Percentiles rank a stretch among this genome's conserved stretches.
Conservation (phyloP, 495 filamentous ascomycete species). For the Penicillium coffeae region DNA sequence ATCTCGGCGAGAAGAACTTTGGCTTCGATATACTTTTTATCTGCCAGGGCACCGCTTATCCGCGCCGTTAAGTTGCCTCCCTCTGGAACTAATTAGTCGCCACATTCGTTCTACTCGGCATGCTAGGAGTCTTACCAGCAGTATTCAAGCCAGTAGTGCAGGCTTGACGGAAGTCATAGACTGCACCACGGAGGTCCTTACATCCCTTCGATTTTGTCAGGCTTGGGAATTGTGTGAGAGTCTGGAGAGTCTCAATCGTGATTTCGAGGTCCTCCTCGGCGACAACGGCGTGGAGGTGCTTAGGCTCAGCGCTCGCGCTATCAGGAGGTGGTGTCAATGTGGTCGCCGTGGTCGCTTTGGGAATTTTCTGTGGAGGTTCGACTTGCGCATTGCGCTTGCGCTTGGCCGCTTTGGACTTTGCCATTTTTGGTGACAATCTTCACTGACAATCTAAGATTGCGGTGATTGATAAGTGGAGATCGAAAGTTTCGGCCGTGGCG, state of each 20-base stretch:
- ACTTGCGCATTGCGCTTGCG: slow-evolving; percentile 37
- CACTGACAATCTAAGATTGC: not conserved
- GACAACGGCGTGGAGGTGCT: slow-evolving; percentile 30
- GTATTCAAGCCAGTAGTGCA: slow-evolving; percentile 37
- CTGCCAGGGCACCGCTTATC: slow-evolving; percentile 34
- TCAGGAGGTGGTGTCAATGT: slow-evolving; percentile 31
- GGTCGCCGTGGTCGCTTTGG: slow-evolving; percentile 20
- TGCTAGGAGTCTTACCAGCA: slow-evolving; percentile 18
- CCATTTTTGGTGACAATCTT: slow-evolving; percentile 14
- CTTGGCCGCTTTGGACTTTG: slow-evolving; percentile 35
- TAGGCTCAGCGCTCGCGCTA: slow-evolving; percentile 27
- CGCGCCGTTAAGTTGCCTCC: slow-evolving; percentile 37
- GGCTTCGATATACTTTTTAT: slow-evolving; percentile 34
- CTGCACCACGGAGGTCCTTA: slow-evolving; percentile 36
- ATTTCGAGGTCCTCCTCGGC: slow-evolving; percentile 36
- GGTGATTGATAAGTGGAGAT: not conserved
- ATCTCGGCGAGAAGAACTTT: slow-evolving; percentile 36
- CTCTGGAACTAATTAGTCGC: slow-evolving; percentile 19
- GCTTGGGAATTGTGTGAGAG: slow-evolving; percentile 33
- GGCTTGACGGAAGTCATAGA: slow-evolving; percentile 38
- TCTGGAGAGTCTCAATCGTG: slow-evolving; percentile 34
- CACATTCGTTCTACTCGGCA: not conserved
- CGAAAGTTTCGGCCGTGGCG: not conserved
- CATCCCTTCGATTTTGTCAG: slow-evolving; percentile 39
- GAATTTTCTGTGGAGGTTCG: slow-evolving; percentile 28